Evolutionary conservation across 106 monocot genomes (phyloP).

Genomic region (Dendrobium nobile): DNA sequence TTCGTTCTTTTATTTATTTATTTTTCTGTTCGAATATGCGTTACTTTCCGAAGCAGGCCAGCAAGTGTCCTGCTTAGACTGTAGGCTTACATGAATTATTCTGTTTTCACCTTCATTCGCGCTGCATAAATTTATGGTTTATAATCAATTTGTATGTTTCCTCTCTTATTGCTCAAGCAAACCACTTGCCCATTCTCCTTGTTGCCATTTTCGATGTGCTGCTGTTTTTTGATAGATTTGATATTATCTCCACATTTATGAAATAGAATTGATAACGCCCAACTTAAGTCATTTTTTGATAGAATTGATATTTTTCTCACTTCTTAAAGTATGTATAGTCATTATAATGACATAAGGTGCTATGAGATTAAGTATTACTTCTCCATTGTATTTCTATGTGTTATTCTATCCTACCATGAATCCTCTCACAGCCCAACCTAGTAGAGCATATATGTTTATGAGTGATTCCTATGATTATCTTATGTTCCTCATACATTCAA

Average conservation of each 20-base stretch:
- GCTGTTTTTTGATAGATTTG: not conserved
- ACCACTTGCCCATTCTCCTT: not conserved
- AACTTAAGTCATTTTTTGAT: not conserved
- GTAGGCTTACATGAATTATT: too few species aligned
- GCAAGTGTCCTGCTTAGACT: too few species aligned
- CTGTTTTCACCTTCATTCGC: too few species aligned
- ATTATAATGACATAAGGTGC: too few species aligned
- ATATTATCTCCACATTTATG: not conserved
- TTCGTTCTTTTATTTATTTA: not conserved
- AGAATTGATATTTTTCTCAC: too few species aligned
- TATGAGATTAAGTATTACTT: too few species aligned
- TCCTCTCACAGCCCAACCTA: not conserved
- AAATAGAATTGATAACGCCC: not conserved
- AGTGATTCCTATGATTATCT: not conserved
- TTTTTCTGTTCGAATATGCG: not conserved
- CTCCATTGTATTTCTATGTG: too few species aligned
- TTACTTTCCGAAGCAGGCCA: not conserved
- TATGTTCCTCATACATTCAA: not conserved
- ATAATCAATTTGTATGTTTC: not conserved
- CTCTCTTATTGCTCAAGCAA: not conserved
- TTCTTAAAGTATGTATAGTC: too few species aligned
- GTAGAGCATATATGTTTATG: not conserved
- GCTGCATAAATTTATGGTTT: not conserved
- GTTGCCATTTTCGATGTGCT: not conserved
- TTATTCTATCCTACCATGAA: not conserved